Evolutionary conservation across 805 yeast genomes (phyloP).

Genomic region (Lipomyces orientalis): DNA sequence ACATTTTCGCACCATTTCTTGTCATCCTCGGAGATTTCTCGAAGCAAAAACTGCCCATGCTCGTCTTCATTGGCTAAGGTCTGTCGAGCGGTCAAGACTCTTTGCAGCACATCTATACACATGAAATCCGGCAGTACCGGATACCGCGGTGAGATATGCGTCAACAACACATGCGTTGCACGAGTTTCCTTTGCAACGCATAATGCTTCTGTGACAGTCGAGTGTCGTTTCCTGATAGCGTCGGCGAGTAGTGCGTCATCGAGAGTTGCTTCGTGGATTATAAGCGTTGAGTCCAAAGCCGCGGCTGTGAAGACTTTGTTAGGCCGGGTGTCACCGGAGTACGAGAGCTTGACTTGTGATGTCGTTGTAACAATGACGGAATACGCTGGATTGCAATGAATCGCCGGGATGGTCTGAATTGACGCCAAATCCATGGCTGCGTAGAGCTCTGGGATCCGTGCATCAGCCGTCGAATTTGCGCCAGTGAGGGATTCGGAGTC

Average conservation of each 20-base stretch:
- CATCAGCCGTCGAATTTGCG: neutral
- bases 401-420: slow-evolving; percentile 72
- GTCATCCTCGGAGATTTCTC: neutral
- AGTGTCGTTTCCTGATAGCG: slow-evolving; percentile 81
- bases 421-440: slow-evolving; percentile 43
- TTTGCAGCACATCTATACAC: neutral
- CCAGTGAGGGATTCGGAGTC: neutral
- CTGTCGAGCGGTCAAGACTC: neutral
- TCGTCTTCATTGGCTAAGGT: slow-evolving; percentile 2
- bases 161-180: slow-evolving; percentile 71
- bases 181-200: slow-evolving; percentile 71
- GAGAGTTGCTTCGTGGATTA: slow-evolving; percentile 92
- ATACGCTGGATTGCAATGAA: slow-evolving; percentile 85
- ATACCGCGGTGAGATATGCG: slow-evolving; percentile 93
- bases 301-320: slow-evolving; percentile 64
- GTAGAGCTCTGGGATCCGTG: slow-evolving; percentile 35
- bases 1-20: slow-evolving; percentile 32
- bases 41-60: neutral
- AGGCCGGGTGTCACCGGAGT: slow-evolving; percentile 96
- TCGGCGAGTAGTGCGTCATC: slow-evolving; percentile 78
- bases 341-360: slow-evolving; percentile 68
- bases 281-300: slow-evolving; percentile 70
- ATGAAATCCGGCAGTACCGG: slow-evolving; percentile 46
- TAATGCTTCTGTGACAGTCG: slow-evolving; percentile 88
- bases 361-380: slow-evolving; percentile 62